Conservation (phyloP, 2,329 filamentous ascomycete species). For the Aplosporella prunicola region DNA sequence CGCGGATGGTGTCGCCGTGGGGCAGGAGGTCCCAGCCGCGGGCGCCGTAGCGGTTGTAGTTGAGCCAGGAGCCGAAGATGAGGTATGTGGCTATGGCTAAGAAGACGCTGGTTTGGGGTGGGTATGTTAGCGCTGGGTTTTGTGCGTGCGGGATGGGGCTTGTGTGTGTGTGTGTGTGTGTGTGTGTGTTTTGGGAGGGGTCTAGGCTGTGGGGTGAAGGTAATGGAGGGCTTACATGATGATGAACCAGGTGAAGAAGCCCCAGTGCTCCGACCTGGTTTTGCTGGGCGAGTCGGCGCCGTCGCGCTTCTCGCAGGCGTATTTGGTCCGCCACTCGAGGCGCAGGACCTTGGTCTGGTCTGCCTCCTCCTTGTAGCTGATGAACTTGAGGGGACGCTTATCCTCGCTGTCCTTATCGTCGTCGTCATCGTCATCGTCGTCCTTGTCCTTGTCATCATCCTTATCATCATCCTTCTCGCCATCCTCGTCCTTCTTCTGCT, state of each 20-base stretch:
- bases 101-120: constrained; percentile 56
- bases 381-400: constrained; percentile 61
- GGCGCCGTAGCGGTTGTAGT: constrained; percentile 94
- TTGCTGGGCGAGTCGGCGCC: constrained; percentile 37
- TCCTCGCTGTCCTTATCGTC: constrained; percentile 14
- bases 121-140: neutral
- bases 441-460: constrained; percentile 21
- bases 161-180: too few species aligned
- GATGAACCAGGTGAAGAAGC: constrained; percentile 95
- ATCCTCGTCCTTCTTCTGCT: constrained; percentile 11
- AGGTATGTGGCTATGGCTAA: constrained; percentile 78
- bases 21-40: constrained; percentile 91
- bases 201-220: neutral
- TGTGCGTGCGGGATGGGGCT: neutral
- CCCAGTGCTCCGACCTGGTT: constrained; percentile 56
- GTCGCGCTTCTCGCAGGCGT: constrained; percentile 54
- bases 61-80: constrained; percentile 97
- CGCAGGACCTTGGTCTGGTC: constrained; percentile 53
- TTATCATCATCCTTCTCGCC: constrained; percentile 1
- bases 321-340: constrained; percentile 78
- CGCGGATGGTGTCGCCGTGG: constrained; percentile 83
- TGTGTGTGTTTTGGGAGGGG: too few species aligned
- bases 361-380: constrained; percentile 59
- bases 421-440: constrained; percentile 18
- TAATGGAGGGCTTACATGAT: constrained; percentile 59